phyloP scores from a whole-genome alignment of 768 basidiomycete genomes.

The Lyophyllum atratum region DNA sequence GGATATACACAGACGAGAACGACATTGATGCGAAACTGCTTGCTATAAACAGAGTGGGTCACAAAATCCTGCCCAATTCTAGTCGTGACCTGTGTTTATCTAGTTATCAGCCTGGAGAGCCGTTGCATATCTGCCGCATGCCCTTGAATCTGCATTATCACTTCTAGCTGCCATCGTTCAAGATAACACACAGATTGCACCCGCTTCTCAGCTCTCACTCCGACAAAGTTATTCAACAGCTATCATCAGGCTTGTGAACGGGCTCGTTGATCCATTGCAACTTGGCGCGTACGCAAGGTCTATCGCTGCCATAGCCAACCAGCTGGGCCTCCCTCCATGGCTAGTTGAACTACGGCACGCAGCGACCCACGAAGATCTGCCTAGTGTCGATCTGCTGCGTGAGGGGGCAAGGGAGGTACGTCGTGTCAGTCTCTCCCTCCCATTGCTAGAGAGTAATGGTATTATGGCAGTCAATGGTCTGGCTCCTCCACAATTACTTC shows the following conservation, averaged over 20 bases:
- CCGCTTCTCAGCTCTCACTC: constrained; percentile 46
- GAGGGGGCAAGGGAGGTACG: constrained; percentile 73
- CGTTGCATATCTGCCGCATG: constrained; percentile 77
- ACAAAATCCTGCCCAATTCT: not conserved
- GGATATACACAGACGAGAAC: constrained; percentile 70
- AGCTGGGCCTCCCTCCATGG: constrained; percentile 85
- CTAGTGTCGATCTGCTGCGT: constrained; percentile 76
- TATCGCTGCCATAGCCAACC: constrained; percentile 84
- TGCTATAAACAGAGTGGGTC: constrained; percentile 67
- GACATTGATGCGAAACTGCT: constrained; percentile 54
- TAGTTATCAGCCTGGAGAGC: constrained; percentile 82
- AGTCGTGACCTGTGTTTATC: constrained; percentile 7
- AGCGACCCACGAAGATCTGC: constrained; percentile 94
- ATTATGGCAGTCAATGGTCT: constrained; percentile 64
- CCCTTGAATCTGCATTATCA: constrained; percentile 71
- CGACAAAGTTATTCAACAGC: constrained; percentile 82
- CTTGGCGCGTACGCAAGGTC: constrained; percentile 87
- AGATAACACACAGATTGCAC: constrained; percentile 38
- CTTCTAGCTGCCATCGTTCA: constrained; percentile 61
- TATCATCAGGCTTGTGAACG: constrained; percentile 89
- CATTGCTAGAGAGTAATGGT: constrained; percentile 6
- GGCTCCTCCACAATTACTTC: constrained; percentile 87
- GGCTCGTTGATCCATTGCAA: constrained; percentile 93
- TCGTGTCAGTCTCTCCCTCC: not conserved
- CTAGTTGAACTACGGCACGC: constrained; percentile 93